Percentiles rank a stretch among this genome's conserved stretches.
These are phyloP conservation scores for Alternaria burnsii DNA, from an alignment of 2,329 filamentous ascomycete genomes.

Conservation along the genomic window DNA sequence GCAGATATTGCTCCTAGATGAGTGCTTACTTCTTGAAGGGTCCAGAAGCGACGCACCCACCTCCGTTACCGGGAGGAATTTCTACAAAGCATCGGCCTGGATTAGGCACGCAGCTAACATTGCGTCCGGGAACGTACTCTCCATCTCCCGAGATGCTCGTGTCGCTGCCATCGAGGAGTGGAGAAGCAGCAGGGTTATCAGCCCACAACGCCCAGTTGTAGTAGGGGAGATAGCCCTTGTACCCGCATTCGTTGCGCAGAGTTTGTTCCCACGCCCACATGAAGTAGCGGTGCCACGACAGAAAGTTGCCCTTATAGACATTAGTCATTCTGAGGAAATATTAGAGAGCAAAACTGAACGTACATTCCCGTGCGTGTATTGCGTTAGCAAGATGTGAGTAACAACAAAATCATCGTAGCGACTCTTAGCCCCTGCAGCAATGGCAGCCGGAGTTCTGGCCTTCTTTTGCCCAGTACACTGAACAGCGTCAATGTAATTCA, in stretches of 20 bases:
- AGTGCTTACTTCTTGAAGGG: constrained; percentile 35
- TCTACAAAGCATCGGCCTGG: constrained; percentile 2
- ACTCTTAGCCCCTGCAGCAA: constrained; percentile 39
- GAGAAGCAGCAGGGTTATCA: constrained; percentile 5
- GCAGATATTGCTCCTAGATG: constrained; percentile 41
- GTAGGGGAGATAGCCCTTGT: constrained; percentile 11
- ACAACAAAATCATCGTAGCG: no score
- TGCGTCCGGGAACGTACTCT: constrained; percentile 2
- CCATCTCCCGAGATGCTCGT: constrained; percentile 12
- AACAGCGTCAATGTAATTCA: constrained; percentile 44
- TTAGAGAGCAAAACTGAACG: not conserved
- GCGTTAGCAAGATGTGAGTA: no score
- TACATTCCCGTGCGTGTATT: no score
- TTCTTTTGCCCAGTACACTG: constrained; percentile 37
- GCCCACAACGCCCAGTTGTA: constrained; percentile 12
- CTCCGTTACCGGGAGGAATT: constrained; percentile 56
- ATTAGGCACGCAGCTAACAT: constrained; percentile 2
- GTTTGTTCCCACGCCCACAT: constrained; percentile 53
- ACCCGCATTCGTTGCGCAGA: constrained; percentile 50
- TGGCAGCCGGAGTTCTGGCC: constrained; percentile 31
- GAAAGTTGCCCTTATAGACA: constrained; percentile 35
- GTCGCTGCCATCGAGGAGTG: constrained; percentile 10
- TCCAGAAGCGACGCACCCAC: constrained; percentile 62
- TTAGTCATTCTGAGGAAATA: constrained; percentile 14
- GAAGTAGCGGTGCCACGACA: constrained; percentile 53